Conservation (phyloP, 495 filamentous ascomycete genomes). For the Podospora fimiseda region DNA sequence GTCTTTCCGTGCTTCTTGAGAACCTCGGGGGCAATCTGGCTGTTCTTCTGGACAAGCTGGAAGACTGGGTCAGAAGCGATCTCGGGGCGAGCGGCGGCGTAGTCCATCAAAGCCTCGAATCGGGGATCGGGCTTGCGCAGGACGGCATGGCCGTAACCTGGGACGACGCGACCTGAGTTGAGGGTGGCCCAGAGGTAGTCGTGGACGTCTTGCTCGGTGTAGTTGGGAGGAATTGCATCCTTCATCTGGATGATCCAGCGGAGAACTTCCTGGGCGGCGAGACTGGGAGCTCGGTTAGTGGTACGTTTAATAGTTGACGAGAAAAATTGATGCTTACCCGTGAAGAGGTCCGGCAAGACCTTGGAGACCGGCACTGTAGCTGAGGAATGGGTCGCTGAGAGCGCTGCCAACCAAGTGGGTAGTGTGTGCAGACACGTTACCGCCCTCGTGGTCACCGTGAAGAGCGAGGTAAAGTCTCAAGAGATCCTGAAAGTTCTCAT, state of each 20-base stretch:
- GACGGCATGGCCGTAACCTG: constrained; percentile 97
- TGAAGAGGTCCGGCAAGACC: constrained; percentile 93
- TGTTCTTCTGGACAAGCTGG: constrained; percentile 85
- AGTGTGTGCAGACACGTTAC: constrained; percentile 95
- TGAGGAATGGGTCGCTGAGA: constrained; percentile 89
- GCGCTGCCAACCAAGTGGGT: constrained; percentile 97
- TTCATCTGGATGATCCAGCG: constrained; percentile 96
- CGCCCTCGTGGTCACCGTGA: constrained; percentile 96
- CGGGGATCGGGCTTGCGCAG: constrained; percentile 94
- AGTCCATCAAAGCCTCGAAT: constrained; percentile 94
- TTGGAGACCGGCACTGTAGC: constrained; percentile 91
- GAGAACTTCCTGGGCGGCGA: constrained; percentile 94
- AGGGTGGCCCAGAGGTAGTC: constrained; percentile 89
- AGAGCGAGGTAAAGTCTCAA: constrained; percentile 89
- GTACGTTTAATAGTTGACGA: not conserved
- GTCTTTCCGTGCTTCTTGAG: constrained; percentile 95
- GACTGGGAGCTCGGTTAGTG: constrained; percentile 28
- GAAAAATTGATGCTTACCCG: constrained; percentile 45
- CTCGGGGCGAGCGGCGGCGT: constrained; percentile 74
- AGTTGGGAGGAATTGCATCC: constrained; percentile 69
- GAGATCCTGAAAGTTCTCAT: constrained; percentile 92
- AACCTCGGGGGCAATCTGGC: constrained; percentile 69
- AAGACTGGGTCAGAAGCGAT: constrained; percentile 86
- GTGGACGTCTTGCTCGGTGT: constrained; percentile 71
- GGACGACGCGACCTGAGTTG: constrained; percentile 89